Evolutionary conservation across 2,329 filamentous ascomycete genomes (phyloP).

Genomic region (Ophiostoma ulmi): DNA sequence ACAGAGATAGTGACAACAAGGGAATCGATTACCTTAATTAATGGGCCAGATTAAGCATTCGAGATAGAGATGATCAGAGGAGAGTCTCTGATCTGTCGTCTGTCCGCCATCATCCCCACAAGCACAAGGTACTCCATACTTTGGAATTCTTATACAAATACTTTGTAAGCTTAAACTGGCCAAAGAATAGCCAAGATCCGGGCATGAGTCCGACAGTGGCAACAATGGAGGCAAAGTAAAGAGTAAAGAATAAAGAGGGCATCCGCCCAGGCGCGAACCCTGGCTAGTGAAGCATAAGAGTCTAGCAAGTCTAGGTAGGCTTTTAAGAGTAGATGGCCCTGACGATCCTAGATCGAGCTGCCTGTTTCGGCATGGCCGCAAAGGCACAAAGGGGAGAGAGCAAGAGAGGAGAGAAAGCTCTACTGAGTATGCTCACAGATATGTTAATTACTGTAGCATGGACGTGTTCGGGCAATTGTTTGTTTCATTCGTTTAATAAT

Average conservation of each 20-base stretch:
- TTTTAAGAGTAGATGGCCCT: background rate
- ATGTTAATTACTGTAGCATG: background rate
- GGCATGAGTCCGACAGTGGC: background rate
- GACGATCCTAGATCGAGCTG: constrained; percentile 6
- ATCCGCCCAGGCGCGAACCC: background rate
- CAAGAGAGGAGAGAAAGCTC: background rate
- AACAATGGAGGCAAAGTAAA: background rate
- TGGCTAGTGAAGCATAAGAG: background rate
- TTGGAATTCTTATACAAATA: too few relatives aligned
- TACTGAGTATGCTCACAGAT: too few relatives aligned
- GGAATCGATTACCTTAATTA: too few relatives aligned
- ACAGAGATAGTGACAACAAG: too few relatives aligned
- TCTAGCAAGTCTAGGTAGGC: too few relatives aligned
- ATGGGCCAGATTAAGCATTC: too few relatives aligned
- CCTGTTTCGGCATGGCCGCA: background rate
- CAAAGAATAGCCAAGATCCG: background rate
- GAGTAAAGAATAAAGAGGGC: too few relatives aligned
- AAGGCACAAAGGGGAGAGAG: background rate
- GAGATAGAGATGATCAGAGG: too few relatives aligned
- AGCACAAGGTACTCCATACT: background rate
- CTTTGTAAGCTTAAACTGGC: background rate
- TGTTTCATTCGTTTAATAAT: background rate
- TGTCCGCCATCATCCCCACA: too few relatives aligned
- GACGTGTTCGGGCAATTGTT: background rate
- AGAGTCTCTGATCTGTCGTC: too few relatives aligned